Evolutionary conservation across 306 rosid genomes (phyloP), one percentile per base, ranked within the genome.

Genomic region (Amphicarpaea edgeworthii): DNA sequence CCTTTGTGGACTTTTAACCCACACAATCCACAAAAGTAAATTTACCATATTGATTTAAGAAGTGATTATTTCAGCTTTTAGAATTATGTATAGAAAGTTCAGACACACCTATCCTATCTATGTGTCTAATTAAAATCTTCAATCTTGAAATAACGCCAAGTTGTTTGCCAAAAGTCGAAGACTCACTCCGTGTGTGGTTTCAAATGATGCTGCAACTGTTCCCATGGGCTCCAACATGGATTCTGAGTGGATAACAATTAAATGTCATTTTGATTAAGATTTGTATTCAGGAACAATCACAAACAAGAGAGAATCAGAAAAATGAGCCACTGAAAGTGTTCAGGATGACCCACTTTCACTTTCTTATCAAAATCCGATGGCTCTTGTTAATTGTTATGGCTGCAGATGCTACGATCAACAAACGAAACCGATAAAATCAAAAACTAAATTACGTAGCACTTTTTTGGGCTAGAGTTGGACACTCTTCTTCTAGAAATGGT

Each of bases 211-310:
- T 37, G 73, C 65, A 50, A 51, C 54, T 64, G 17, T 24, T 65
- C 43, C 45, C 66, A 7, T 51, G 72, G 45, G 15, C 15, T 72
- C 41, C 57, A 42, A 63, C 8, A 47, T 41, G 17, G 41, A n/a
- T 8, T 59, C 32, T 64, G 70, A 73, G 75, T 73, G 79, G 83
- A 32, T 54, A 57, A 46, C 70, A 65, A n/a, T n/a, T n/a, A n/a
- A 14, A 24, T 54, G 69, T 65, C 75, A 26, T 43, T 72, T 19
- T n/a, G n/a, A n/a, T n/a, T n/a, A n/a, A n/a, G n/a, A n/a, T n/a
- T n/a, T n/a, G n/a, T n/a, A n/a, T n/a, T n/a, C n/a, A n/a, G 6
- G 47, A 79, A 20, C 42, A 20, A 54, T 20, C 61, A 54, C n/a
- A 32, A 23, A 8, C 3, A 15, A 61, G 14, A 80, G 75, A 74